These are phyloP conservation scores for Cryptococcus sp. DNA, from an alignment of 1,284 basidiomycete genomes.

Conservation along the genomic window DNA sequence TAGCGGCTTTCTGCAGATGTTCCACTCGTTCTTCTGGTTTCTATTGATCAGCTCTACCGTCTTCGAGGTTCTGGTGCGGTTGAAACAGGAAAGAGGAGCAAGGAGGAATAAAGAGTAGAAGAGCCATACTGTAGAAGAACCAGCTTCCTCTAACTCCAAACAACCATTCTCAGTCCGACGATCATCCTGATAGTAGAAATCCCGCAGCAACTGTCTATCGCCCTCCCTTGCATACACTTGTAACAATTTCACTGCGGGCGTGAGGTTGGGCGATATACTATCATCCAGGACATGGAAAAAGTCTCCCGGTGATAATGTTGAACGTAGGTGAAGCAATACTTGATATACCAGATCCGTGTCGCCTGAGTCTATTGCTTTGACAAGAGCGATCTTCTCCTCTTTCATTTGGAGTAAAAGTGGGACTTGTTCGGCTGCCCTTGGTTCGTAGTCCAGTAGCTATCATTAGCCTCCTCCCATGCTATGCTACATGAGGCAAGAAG, in stretches of 20 bases:
- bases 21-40: slow-evolving; percentile 65
- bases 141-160: slow-evolving; percentile 77
- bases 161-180: slow-evolving; percentile 85
- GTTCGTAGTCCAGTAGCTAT: slow-evolving; percentile 87
- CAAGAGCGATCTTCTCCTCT: slow-evolving; percentile 80
- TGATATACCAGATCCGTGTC: slow-evolving; percentile 95
- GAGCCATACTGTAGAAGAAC: slow-evolving; percentile 55
- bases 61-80: neutral
- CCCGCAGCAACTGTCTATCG: slow-evolving; percentile 83
- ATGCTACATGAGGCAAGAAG: neutral
- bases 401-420: slow-evolving; percentile 90
- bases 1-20: slow-evolving; percentile 75
- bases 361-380: slow-evolving; percentile 88
- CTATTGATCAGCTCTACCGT: slow-evolving; percentile 46
- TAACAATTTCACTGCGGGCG: slow-evolving; percentile 68
- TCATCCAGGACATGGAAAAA: slow-evolving; percentile 95
- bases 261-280: slow-evolving; percentile 63
- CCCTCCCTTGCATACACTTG: slow-evolving; percentile 86
- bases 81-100: neutral
- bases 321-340: slow-evolving; percentile 78
- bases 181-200: slow-evolving; percentile 99
- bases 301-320: slow-evolving; percentile 75
- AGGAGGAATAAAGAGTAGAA: neutral
- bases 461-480: neutral
- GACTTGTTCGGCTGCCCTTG: slow-evolving; percentile 85